A percentile compares a stretch with the other conserved stretches of the same genome.
phyloP scores from a whole-genome alignment of 139 green algal genomes.

The Pleodorina starrii region DNA sequence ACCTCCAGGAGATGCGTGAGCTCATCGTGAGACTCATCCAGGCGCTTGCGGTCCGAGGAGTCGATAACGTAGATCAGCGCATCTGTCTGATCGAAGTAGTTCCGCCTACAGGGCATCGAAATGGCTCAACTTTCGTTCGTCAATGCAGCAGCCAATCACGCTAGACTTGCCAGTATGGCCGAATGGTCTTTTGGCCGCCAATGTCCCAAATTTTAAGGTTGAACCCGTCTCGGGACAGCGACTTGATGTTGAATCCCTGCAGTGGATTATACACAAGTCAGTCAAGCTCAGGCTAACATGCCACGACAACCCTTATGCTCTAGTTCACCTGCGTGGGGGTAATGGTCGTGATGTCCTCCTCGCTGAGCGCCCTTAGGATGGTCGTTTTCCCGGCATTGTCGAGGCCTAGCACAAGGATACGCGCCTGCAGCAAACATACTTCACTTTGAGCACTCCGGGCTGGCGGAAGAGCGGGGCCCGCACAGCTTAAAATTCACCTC shows the following conservation, averaged over 20 bases:
- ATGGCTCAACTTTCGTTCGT: neutral
- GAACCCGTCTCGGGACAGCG: slow-evolving; percentile 82
- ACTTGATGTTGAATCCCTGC: slow-evolving; percentile 94
- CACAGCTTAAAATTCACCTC: slow-evolving; percentile 64
- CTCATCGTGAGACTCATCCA: slow-evolving; percentile 81
- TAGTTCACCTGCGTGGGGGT: slow-evolving; percentile 78
- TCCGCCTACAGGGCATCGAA: slow-evolving; percentile 66
- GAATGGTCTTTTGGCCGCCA: slow-evolving; percentile 86
- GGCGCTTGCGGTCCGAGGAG: slow-evolving; percentile 78
- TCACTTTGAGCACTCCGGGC: neutral
- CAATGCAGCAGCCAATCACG: neutral
- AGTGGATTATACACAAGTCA: neutral
- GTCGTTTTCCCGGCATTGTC: slow-evolving; percentile 92
- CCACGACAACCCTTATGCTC: neutral
- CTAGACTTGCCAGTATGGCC: slow-evolving; percentile 85
- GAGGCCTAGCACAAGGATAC: slow-evolving; percentile 86
- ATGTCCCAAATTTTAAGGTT: slow-evolving; percentile 94
- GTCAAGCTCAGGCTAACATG: neutral
- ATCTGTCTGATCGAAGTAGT: slow-evolving; percentile 90
- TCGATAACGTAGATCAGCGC: slow-evolving; percentile 89
- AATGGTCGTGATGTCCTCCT: slow-evolving; percentile 87
- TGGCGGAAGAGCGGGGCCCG: no score
- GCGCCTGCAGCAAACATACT: slow-evolving; percentile 65
- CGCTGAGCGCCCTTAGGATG: slow-evolving; percentile 83
- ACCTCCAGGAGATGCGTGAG: slow-evolving; percentile 71